Percentiles rank a stretch among this genome's conserved stretches.
These are phyloP conservation scores for Coemansia reversa DNA, from an alignment of 192 early-diverging fungal species.

Conservation along the genomic window DNA sequence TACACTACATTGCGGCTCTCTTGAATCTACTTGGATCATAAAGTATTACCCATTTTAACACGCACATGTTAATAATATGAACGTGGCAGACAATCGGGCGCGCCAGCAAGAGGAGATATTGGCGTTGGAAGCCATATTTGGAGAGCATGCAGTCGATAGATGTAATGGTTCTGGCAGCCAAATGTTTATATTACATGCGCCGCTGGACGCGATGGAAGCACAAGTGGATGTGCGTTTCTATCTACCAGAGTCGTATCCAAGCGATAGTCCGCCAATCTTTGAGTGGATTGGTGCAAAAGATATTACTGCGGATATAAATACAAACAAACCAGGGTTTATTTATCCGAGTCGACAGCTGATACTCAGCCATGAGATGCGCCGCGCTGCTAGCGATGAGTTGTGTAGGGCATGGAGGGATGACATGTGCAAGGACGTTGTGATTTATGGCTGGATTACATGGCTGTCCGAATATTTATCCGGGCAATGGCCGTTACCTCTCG, in stretches of 20 bases:
- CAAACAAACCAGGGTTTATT: conserved; percentile 17
- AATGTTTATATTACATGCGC: conserved; percentile 34
- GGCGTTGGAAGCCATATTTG: conserved; percentile 52
- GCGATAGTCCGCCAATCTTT: conserved; percentile 36
- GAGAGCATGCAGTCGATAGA: conserved; percentile 30
- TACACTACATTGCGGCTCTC: too few species aligned
- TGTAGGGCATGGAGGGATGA: conserved; percentile 29
- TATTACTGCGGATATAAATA: background rate
- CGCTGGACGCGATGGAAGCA: conserved; percentile 27
- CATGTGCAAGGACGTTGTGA: conserved; percentile 35
- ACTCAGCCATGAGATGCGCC: conserved; percentile 26
- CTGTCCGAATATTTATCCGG: conserved; percentile 33
- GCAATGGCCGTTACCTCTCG: conserved; percentile 38
- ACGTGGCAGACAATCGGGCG: conserved; percentile 36
- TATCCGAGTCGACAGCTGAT: conserved; percentile 27
- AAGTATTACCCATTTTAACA: too few species aligned
- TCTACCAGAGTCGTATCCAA: conserved; percentile 49
- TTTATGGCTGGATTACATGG: conserved; percentile 51
- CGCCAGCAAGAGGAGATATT: conserved; percentile 53
- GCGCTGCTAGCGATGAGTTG: conserved; percentile 21
- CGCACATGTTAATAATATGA: conserved; percentile 5
- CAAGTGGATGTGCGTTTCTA: conserved; percentile 37
- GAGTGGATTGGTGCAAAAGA: conserved; percentile 46
- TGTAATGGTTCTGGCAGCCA: background rate
- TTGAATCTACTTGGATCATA: too few species aligned